These are phyloP conservation scores for Roridomyces roridus DNA, from an alignment of 768 basidiomycete genomes.

Conservation along the genomic window DNA sequence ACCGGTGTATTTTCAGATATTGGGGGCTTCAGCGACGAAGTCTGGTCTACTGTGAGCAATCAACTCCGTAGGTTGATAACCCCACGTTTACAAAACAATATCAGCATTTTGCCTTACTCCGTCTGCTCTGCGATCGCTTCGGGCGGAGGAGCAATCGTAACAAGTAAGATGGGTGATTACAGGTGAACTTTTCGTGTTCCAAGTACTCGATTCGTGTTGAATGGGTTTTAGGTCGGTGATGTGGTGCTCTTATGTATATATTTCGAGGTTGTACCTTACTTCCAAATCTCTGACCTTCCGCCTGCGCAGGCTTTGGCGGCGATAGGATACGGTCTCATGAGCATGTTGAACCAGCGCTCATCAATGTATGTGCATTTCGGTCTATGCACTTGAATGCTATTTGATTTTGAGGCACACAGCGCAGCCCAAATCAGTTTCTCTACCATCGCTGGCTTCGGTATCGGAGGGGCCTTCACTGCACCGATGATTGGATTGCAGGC, in stretches of 20 bases:
- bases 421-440: constrained; percentile 70
- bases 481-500: constrained; percentile 77
- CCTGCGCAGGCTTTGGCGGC: constrained; percentile 46
- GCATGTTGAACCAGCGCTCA: constrained; percentile 63
- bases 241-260: constrained; percentile 57
- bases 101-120: constrained; percentile 78
- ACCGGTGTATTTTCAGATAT: constrained; percentile 79
- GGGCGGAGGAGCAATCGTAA: constrained; percentile 58
- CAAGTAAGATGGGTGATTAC: constrained; percentile 65
- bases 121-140: constrained; percentile 62
- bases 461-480: constrained; percentile 73
- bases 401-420: constrained; percentile 30
- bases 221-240: constrained; percentile 44
- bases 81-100: neutral
- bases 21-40: constrained; percentile 75
- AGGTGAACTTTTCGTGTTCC: constrained; percentile 40
- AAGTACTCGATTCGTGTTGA: neutral
- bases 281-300: neutral
- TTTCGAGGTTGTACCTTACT: neutral
- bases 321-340: constrained; percentile 78
- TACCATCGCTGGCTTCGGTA: constrained; percentile 65
- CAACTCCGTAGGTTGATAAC: neutral
- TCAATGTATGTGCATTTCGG: constrained; percentile 41
- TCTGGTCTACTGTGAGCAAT: constrained; percentile 65
- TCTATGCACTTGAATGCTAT: no score